phyloP scores from a whole-genome alignment of 2,329 filamentous ascomycete genomes.

The Exophiala oligosperma region DNA sequence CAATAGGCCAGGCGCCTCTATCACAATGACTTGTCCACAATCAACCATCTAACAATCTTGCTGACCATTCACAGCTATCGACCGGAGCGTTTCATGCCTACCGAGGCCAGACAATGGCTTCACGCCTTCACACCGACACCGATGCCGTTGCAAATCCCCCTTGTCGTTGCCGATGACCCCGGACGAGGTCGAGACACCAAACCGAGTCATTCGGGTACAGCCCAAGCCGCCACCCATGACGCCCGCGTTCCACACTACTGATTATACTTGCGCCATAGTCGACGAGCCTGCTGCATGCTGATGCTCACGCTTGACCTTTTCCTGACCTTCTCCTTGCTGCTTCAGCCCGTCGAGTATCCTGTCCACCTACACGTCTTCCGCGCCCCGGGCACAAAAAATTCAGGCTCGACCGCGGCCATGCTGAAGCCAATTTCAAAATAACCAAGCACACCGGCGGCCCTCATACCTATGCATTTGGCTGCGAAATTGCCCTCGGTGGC shows the following conservation, averaged over 20 bases:
- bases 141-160: not conserved
- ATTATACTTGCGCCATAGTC: conserved; percentile 8
- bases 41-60: not conserved
- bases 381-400: conserved; percentile 5
- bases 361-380: not conserved
- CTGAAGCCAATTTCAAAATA: not conserved
- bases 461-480: not conserved
- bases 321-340: conserved; percentile 25
- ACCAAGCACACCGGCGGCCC: not conserved
- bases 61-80: not conserved
- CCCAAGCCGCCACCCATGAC: conserved; percentile 5
- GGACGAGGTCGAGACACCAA: not conserved
- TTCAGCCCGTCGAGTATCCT: conserved; percentile 13
- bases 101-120: not conserved
- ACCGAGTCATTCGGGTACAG: not conserved
- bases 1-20: not conserved
- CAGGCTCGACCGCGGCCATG: not conserved
- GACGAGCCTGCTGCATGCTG: conserved; percentile 2
- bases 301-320: conserved; percentile 25
- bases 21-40: not conserved
- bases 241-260: not conserved
- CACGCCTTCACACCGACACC: not conserved
- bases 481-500: not conserved
- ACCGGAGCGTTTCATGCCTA: not conserved
- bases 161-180: not conserved